Percentiles rank a stretch among this genome's conserved stretches.
Conservation (phyloP, 768 basidiomycete genomes). For the Suillus decipiens region DNA sequence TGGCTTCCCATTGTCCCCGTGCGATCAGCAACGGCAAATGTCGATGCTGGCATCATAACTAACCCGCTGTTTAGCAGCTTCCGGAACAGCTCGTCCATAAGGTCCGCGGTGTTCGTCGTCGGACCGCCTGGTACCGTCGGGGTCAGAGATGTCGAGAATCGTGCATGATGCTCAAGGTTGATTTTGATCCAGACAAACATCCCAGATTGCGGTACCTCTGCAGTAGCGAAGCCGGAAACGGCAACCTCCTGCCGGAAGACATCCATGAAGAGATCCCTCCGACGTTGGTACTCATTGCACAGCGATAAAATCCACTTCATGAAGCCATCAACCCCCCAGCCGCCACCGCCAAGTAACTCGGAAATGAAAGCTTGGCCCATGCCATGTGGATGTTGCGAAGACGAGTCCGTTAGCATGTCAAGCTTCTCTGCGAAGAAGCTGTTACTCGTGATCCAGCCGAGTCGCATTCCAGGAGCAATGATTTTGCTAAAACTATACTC, state of each 20-base stretch:
- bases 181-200: slow-evolving; percentile 61
- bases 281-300: slow-evolving; percentile 51
- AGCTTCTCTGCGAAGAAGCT: slow-evolving; percentile 43
- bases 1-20: slow-evolving; percentile 27
- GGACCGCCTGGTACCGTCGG: slow-evolving; percentile 21
- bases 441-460: slow-evolving; percentile 50
- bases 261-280: slow-evolving; percentile 49
- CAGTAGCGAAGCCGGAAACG: slow-evolving; percentile 35
- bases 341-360: slow-evolving; percentile 41
- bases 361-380: slow-evolving; percentile 49
- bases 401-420: slow-evolving; percentile 46
- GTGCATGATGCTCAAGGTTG: slow-evolving; percentile 43
- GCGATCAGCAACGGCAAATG: slow-evolving; percentile 42
- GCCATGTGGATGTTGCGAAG: slow-evolving; percentile 51
- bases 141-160: slow-evolving; percentile 32
- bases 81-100: slow-evolving; percentile 52
- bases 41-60: slow-evolving; percentile 50
- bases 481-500: slow-evolving; percentile 47
- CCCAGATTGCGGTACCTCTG: slow-evolving; percentile 42
- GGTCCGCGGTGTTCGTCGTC: slow-evolving; percentile 42
- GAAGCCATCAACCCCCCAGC: slow-evolving; percentile 48
- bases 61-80: slow-evolving; percentile 41
- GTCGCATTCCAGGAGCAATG: slow-evolving; percentile 55
- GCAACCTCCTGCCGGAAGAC: slow-evolving; percentile 37
- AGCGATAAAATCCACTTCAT: slow-evolving; percentile 48